Conservation (phyloP, 352 stramenopile species). For the Phytophthora agathidicida region DNA sequence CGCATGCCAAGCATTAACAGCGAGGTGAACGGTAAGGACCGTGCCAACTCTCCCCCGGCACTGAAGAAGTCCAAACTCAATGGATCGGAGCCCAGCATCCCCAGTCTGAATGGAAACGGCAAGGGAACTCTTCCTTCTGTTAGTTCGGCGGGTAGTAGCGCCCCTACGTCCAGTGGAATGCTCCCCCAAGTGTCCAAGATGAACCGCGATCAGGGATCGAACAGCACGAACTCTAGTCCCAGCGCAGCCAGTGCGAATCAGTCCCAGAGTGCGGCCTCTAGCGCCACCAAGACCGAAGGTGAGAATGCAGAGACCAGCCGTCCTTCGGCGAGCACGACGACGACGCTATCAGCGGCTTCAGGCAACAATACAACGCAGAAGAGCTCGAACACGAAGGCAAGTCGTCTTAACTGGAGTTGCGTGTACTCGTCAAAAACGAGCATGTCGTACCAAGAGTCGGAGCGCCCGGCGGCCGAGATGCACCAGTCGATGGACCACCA, state of each 20-base stretch:
- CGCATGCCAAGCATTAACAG: constrained; percentile 76
- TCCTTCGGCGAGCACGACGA: constrained; percentile 16
- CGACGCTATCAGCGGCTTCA: constrained; percentile 34
- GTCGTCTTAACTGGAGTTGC: constrained; percentile 86
- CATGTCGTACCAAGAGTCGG: constrained; percentile 75
- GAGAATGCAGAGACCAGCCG: constrained; percentile 34
- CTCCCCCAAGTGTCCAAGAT: constrained; percentile 64
- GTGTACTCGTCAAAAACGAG: constrained; percentile 79
- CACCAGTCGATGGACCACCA: constrained; percentile 91
- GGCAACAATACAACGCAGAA: constrained; percentile 72
- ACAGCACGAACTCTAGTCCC: constrained; percentile 64
- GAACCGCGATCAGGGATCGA: constrained; percentile 53
- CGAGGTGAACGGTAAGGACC: constrained; percentile 65
- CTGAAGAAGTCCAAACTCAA: constrained; percentile 84
- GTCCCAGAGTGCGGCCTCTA: constrained; percentile 40
- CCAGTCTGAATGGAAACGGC: constrained; percentile 70
- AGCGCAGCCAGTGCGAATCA: constrained; percentile 32
- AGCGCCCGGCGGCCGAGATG: constrained; percentile 84
- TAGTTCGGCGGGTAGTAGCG: constrained; percentile 24
- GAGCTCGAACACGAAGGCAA: constrained; percentile 80
- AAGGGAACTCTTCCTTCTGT: constrained; percentile 63
- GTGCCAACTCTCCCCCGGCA: constrained; percentile 59
- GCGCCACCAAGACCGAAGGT: constrained; percentile 38
- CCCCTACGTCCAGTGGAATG: constrained; percentile 33
- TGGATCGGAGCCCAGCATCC: constrained; percentile 56